These are phyloP conservation scores for Sporothrix inflata DNA, from an alignment of 2,329 filamentous ascomycete species.

Conservation along the genomic window DNA sequence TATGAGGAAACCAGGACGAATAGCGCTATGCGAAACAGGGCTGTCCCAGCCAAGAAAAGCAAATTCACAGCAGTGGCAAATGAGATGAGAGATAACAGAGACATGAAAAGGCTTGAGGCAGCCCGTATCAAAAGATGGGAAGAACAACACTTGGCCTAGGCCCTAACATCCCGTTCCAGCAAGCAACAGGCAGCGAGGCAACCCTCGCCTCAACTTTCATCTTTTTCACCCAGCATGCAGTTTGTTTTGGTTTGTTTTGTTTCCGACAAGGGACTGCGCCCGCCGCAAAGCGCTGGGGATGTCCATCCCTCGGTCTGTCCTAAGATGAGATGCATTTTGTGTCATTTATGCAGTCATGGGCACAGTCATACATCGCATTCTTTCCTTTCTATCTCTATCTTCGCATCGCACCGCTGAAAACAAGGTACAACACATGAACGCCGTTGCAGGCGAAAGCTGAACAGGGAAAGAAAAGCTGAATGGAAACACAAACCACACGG, in stretches of 20 bases:
- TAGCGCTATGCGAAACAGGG: background rate
- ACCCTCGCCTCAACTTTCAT: background rate
- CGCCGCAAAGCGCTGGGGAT: background rate
- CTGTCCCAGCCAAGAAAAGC: background rate
- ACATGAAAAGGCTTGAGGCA: background rate
- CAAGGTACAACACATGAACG: background rate
- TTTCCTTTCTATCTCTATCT: background rate
- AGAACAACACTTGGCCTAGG: background rate
- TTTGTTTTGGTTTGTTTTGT: background rate
- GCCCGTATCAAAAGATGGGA: background rate
- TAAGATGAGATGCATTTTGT: background rate
- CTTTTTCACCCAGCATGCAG: background rate
- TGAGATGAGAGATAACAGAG: too few species aligned
- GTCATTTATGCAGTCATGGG: background rate
- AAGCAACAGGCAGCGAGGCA: background rate
- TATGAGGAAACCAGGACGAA: background rate
- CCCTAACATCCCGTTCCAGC: background rate
- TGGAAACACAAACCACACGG: background rate
- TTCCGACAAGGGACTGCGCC: background rate
- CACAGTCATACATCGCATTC: background rate
- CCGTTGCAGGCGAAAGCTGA: slow-evolving; percentile 9
- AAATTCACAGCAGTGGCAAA: background rate
- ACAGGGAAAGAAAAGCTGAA: background rate
- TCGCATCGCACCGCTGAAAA: background rate
- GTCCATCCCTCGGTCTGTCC: background rate